Evolutionary conservation across 1,139 yeast species (phyloP).

Genomic region (Blastobotrys aristatus): DNA sequence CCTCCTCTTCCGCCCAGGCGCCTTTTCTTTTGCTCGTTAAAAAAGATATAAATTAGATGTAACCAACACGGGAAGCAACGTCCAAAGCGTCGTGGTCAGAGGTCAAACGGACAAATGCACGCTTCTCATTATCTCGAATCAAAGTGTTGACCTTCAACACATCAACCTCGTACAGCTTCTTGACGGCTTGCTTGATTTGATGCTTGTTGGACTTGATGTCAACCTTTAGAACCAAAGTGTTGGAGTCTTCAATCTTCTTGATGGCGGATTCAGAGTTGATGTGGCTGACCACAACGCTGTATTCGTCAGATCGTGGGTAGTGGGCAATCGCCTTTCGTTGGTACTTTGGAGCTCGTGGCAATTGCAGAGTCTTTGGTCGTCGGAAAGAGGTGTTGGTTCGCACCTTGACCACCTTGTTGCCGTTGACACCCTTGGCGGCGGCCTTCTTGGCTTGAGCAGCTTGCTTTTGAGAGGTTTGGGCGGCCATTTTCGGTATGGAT

Average conservation of each 20-base stretch:
- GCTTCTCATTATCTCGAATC: slow-evolving; percentile 98
- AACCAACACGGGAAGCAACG: slow-evolving; percentile 99
- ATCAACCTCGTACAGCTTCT: slow-evolving; percentile 97
- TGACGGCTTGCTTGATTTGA: slow-evolving; percentile 97
- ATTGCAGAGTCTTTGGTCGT: slow-evolving; percentile 95
- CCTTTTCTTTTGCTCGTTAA: neutral
- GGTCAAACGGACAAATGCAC: slow-evolving; percentile 98
- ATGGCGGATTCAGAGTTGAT: slow-evolving; percentile 98
- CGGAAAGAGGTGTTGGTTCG: slow-evolving; percentile 96
- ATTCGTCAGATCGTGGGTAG: slow-evolving; percentile 94
- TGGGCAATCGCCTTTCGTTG: slow-evolving; percentile 96
- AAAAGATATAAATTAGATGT: slow-evolving; percentile 53
- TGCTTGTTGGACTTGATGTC: slow-evolving; percentile 95
- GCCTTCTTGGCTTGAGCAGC: slow-evolving; percentile 99
- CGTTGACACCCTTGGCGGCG: slow-evolving; percentile 95
- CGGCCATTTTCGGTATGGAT: slow-evolving; percentile 9
- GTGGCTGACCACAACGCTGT: slow-evolving; percentile 92
- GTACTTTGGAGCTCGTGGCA: slow-evolving; percentile 92
- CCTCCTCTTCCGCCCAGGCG: neutral
- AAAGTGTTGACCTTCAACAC: slow-evolving; percentile 92
- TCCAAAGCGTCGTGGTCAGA: slow-evolving; percentile 99
- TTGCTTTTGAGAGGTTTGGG: slow-evolving; percentile 39
- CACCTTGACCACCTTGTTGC: slow-evolving; percentile 85
- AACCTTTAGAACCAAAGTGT: slow-evolving; percentile 98
- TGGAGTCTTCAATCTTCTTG: slow-evolving; percentile 99